Conservation (phyloP, 1,284 basidiomycete genomes). For the Singerocomus inundabilis region DNA sequence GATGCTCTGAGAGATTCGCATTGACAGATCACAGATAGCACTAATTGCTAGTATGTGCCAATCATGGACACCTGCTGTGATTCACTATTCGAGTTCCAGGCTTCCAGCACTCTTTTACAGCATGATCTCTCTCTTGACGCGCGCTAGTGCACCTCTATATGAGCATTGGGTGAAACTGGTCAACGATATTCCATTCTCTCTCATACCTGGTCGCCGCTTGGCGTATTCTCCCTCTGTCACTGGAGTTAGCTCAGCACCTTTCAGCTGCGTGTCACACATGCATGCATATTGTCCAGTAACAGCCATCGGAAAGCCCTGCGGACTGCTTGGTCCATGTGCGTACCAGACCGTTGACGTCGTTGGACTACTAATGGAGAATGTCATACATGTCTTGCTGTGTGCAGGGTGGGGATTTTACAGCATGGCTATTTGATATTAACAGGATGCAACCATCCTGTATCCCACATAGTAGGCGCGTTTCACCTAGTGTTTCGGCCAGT, state of each 20-base stretch:
- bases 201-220: background rate
- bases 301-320: background rate
- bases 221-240: background rate
- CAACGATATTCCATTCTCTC: no score
- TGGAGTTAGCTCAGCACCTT: background rate
- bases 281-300: background rate
- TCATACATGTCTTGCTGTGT: background rate
- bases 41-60: background rate
- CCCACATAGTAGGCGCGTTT: no score
- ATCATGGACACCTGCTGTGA: background rate
- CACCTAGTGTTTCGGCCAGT: background rate
- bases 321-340: background rate
- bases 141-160: constrained; percentile 6
- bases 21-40: background rate
- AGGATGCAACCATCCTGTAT: constrained; percentile 6
- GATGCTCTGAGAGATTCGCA: background rate
- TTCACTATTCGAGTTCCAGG: background rate
- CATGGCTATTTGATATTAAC: background rate
- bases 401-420: background rate
- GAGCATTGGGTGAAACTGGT: background rate
- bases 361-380: background rate
- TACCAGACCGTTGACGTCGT: background rate
- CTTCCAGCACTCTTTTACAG: background rate
- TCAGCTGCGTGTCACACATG: background rate
- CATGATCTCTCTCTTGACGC: background rate